Evolutionary conservation across 2,329 filamentous ascomycete species (phyloP).

Genomic region (Bipolaris oryzae): DNA sequence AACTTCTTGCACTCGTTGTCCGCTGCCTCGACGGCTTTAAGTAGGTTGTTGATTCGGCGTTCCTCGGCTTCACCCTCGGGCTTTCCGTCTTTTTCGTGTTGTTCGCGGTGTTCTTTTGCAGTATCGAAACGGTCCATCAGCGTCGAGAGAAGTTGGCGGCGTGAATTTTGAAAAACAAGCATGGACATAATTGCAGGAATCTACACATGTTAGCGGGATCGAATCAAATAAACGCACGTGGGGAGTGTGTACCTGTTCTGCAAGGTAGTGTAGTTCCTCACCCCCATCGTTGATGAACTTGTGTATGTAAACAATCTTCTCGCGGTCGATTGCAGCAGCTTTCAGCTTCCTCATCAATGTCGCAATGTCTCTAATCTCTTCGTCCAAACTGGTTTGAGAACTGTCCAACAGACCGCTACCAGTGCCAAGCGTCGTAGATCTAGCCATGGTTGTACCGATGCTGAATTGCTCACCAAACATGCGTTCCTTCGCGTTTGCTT

Average conservation of each 20-base stretch:
- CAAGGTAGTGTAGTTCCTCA: slow-evolving; percentile 73
- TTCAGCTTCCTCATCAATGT: slow-evolving; percentile 73
- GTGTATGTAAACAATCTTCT: slow-evolving; percentile 84
- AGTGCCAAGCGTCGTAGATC: slow-evolving; percentile 54
- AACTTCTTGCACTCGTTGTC: slow-evolving; percentile 80
- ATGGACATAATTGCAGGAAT: slow-evolving; percentile 60
- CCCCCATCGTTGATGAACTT: slow-evolving; percentile 79
- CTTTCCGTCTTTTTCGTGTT: slow-evolving; percentile 51
- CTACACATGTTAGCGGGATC: slow-evolving; percentile 27
- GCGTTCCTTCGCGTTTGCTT: slow-evolving; percentile 38
- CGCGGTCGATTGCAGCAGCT: slow-evolving; percentile 78
- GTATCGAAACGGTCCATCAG: slow-evolving; percentile 65
- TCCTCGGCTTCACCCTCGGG: slow-evolving; percentile 55
- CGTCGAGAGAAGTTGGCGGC: slow-evolving; percentile 74
- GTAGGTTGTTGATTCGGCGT: slow-evolving; percentile 69
- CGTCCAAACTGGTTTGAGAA: slow-evolving; percentile 49
- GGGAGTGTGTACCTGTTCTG: slow-evolving; percentile 58
- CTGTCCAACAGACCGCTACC: slow-evolving; percentile 39
- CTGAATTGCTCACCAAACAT: slow-evolving; percentile 49
- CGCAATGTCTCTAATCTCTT: slow-evolving; percentile 68
- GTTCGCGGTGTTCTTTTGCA: slow-evolving; percentile 57
- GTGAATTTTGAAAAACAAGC: slow-evolving; percentile 88
- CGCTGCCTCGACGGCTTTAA: slow-evolving; percentile 74
- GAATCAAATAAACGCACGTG: not conserved
- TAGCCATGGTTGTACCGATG: slow-evolving; percentile 44